phyloP scores from a whole-genome alignment of 805 yeast species.

The Wickerhamomyces pijperi region DNA sequence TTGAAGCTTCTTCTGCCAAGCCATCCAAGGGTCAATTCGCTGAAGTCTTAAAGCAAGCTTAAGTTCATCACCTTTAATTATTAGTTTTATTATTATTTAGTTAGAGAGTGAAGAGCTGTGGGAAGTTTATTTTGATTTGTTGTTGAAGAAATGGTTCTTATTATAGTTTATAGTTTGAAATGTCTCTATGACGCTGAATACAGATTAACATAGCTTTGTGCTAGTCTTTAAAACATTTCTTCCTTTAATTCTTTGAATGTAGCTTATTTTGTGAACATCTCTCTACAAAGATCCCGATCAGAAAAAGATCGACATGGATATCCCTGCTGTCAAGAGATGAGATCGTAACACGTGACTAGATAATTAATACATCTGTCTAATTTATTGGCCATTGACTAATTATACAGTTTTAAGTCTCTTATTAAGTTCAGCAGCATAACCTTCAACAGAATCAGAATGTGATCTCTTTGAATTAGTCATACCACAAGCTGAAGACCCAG shows the following conservation, averaged over 20 bases:
- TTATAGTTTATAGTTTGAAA: neutral
- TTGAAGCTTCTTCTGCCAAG: conserved; percentile 45
- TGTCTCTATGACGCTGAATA: neutral
- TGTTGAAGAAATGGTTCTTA: neutral
- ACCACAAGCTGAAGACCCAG: neutral
- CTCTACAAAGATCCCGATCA: too few relatives aligned
- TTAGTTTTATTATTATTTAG: too few relatives aligned
- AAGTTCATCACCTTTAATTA: conserved; percentile 13
- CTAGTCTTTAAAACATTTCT: neutral
- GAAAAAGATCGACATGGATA: too few relatives aligned
- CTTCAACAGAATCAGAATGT: neutral
- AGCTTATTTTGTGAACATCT: too few relatives aligned
- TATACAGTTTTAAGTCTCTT: too few relatives aligned
- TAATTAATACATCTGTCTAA: too few relatives aligned
- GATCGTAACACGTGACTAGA: too few relatives aligned
- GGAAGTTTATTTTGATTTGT: neutral
- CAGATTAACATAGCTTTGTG: neutral
- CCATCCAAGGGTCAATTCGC: conserved; percentile 67
- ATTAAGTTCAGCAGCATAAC: too few relatives aligned
- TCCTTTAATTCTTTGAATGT: neutral
- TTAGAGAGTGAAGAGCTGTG: neutral
- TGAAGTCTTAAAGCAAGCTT: conserved; percentile 54
- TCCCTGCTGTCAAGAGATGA: too few relatives aligned
- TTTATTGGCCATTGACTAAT: too few relatives aligned
- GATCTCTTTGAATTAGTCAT: neutral